These are phyloP conservation scores for Brassica hybrid DNA, from an alignment of 441 rosid species.

Conservation along the genomic window DNA sequence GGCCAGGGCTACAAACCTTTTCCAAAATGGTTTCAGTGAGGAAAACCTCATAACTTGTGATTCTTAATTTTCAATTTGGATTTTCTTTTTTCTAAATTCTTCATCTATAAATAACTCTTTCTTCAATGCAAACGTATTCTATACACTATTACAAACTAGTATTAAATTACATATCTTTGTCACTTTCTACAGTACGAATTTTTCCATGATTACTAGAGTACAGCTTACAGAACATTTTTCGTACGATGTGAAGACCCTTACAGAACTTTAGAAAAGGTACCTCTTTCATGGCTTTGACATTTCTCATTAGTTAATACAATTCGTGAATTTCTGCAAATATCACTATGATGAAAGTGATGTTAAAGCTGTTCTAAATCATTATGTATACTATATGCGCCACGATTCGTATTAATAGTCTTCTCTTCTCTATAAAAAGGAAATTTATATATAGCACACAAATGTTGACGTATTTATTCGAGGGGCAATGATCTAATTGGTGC, in stretches of 20 bases:
- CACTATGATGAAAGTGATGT: conserved; percentile 34
- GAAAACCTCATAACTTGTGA: not conserved
- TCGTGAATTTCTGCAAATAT: conserved; percentile 20
- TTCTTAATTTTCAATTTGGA: not conserved
- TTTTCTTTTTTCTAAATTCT: not conserved
- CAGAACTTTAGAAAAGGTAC: not conserved
- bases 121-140: not conserved
- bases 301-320: not conserved
- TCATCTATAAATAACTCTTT: no score
- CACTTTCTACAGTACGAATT: not conserved
- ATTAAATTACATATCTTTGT: not conserved
- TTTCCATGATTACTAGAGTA: not conserved
- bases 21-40: not conserved
- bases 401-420: conserved; percentile 15
- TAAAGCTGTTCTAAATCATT: conserved; percentile 8
- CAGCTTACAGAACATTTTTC: not conserved
- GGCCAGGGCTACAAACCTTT: not conserved
- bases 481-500: not conserved
- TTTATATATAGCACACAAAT: conserved; percentile 9
- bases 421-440: conserved; percentile 6
- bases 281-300: conserved; percentile 23
- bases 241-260: not conserved
- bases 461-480: conserved; percentile 14
- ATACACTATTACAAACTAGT: not conserved
- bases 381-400: conserved; percentile 6